Percentiles rank a stretch among this genome's conserved stretches.
Conservation (phyloP, 2,329 filamentous ascomycete genomes). For the Diaporthe aspalathi region DNA sequence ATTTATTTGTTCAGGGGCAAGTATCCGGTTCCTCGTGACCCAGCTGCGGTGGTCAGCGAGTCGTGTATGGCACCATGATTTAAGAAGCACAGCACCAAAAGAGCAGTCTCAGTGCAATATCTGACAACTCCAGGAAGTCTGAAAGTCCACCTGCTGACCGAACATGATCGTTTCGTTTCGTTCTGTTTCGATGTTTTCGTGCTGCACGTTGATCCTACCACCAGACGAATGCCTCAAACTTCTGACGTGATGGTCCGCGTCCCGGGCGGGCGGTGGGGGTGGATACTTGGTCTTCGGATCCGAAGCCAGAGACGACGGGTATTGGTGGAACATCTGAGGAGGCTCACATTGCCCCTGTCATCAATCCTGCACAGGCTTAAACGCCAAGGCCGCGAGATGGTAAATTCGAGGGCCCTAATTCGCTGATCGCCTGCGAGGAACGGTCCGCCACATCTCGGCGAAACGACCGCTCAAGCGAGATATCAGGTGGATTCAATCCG, state of each 20-base stretch:
- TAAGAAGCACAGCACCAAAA: background rate
- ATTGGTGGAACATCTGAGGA: conserved; percentile 29
- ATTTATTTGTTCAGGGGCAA: conserved; percentile 2
- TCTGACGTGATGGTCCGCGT: conserved; percentile 7
- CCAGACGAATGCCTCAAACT: too few species aligned
- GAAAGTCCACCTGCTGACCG: background rate
- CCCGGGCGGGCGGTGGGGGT: background rate
- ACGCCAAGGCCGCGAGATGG: conserved; percentile 17
- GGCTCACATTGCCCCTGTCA: conserved; percentile 26
- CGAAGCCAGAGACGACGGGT: background rate
- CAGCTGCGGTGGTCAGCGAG: background rate
- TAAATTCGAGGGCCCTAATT: conserved; percentile 26
- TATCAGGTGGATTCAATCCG: conserved; percentile 15
- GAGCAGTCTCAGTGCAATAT: background rate
- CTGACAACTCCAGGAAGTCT: background rate
- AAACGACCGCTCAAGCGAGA: conserved; percentile 26
- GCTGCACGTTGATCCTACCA: conserved; percentile 12
- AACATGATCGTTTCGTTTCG: conserved; percentile 8
- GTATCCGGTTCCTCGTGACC: conserved; percentile 1
- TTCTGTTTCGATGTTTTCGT: conserved; percentile 12
- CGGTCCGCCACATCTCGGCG: conserved; percentile 26
- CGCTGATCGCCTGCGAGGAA: conserved; percentile 16
- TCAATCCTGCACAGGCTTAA: conserved; percentile 19
- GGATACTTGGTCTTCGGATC: conserved; percentile 2
- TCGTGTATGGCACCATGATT: conserved; percentile 14